Percentiles rank a stretch among this genome's conserved stretches.
Conservation (phyloP, 1,284 basidiomycete species). For the Pascua guehoae region DNA sequence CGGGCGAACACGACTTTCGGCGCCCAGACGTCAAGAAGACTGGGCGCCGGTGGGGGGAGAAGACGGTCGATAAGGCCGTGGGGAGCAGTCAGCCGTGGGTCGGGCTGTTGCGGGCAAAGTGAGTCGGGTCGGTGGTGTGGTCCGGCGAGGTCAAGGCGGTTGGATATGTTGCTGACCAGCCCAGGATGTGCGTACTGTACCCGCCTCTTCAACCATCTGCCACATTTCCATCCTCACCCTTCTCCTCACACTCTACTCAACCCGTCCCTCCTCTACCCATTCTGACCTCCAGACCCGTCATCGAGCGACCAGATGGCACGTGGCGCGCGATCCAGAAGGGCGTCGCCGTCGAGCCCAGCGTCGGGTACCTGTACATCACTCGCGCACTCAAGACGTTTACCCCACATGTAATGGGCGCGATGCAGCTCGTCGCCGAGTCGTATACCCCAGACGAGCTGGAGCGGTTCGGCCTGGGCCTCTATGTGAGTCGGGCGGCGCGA, state of each 20-base stretch:
- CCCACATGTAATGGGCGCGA: slow-evolving; percentile 70
- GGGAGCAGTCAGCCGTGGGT: slow-evolving; percentile 84
- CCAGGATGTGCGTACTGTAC: too few relatives aligned
- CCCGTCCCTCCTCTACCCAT: too few relatives aligned
- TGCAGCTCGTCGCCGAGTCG: slow-evolving; percentile 69
- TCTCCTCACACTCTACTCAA: too few relatives aligned
- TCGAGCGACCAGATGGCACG: slow-evolving; percentile 63
- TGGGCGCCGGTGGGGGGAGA: slow-evolving; percentile 9
- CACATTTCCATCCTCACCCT: slow-evolving; percentile 6
- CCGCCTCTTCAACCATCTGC: too few relatives aligned
- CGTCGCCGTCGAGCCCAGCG: slow-evolving; percentile 65
- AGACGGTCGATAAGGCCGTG: slow-evolving; percentile 50
- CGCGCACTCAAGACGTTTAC: slow-evolving; percentile 70
- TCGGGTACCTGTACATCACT: slow-evolving; percentile 72
- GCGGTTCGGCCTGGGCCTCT: slow-evolving; percentile 64
- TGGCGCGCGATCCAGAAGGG: slow-evolving; percentile 81
- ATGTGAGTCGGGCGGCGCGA: slow-evolving; percentile 50
- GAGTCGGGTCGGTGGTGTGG: slow-evolving; percentile 33
- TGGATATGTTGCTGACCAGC: too few relatives aligned
- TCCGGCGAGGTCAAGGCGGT: too few relatives aligned
- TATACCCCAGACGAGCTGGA: slow-evolving; percentile 66
- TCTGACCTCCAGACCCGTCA: slow-evolving; percentile 63
- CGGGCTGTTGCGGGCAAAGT: slow-evolving; percentile 82
- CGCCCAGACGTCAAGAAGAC: slow-evolving; percentile 5
- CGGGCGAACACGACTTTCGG: slow-evolving; percentile 20